These are phyloP conservation scores for Balamuthia mandrillaris DNA, from an alignment of 208 protist genomes.

Conservation along the genomic window DNA sequence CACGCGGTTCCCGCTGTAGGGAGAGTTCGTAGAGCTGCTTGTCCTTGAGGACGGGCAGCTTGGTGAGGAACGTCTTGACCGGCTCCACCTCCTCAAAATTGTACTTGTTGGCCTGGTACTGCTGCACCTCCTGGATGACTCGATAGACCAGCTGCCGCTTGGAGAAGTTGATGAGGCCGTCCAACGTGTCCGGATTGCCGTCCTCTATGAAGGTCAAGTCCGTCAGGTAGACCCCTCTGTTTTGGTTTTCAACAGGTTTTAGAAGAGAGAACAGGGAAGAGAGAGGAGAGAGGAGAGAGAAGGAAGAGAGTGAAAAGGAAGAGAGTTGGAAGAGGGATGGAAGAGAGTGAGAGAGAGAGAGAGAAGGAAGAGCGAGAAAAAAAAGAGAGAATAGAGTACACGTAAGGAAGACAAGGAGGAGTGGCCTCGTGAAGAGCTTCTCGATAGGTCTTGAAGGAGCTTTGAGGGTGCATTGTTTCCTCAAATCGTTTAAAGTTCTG, in stretches of 20 bases:
- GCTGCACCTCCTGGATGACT: conserved; percentile 43
- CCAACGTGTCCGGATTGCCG: conserved; percentile 51
- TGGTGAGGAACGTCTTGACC: conserved; percentile 32
- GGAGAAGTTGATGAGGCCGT: conserved; percentile 42
- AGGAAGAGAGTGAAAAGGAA: no score
- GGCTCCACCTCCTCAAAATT: background rate
- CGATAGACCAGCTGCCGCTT: conserved; percentile 37
- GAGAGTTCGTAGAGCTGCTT: conserved; percentile 40
- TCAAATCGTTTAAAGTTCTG: conserved; percentile 35
- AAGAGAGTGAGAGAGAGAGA: background rate
- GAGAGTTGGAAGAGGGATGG: no score
- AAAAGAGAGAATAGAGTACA: conserved; percentile 10
- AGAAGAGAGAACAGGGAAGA: no score
- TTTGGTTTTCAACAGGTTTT: no score
- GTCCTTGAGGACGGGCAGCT: background rate
- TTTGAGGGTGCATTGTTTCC: conserved; percentile 40
- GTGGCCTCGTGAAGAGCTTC: conserved; percentile 39
- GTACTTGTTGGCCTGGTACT: conserved; percentile 39
- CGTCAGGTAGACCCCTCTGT: conserved; percentile 56
- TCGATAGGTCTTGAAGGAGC: conserved; percentile 51
- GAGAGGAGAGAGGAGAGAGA: no score
- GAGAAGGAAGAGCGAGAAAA: background rate
- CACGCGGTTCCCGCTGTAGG: conserved; percentile 26
- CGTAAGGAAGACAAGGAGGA: conserved; percentile 52
- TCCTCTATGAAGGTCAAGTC: conserved; percentile 72